Evolutionary conservation across 371 early-diverging fungal genomes (phyloP).

Genomic region (Mortierella sp.): DNA sequence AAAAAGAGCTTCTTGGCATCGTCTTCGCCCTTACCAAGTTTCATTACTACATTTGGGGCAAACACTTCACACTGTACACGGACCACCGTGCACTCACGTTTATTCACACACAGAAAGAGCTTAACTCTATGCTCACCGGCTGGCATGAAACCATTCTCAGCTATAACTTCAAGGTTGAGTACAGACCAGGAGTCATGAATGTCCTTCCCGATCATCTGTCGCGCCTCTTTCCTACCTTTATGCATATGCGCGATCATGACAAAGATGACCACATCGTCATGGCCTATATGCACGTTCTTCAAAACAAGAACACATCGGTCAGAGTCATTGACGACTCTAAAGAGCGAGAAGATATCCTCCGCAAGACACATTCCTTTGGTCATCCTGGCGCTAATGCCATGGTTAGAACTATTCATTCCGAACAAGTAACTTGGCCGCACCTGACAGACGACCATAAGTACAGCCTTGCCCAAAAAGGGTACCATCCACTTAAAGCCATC

Average conservation of each 20-base stretch:
- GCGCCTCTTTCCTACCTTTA: slow-evolving; percentile 1
- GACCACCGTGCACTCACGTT: slow-evolving; percentile 41
- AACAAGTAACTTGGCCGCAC: background rate
- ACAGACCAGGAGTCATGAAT: slow-evolving; percentile 11
- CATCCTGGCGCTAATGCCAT: background rate
- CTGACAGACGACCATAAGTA: background rate
- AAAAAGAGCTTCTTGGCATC: no score
- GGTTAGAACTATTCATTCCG: background rate
- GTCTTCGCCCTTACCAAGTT: slow-evolving; percentile 48
- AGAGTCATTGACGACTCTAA: background rate
- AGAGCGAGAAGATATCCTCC: background rate
- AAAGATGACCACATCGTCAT: background rate
- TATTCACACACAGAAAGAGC: slow-evolving; percentile 31
- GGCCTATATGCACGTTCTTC: background rate
- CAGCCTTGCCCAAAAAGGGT: background rate
- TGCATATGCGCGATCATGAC: no score
- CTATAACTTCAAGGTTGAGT: slow-evolving; percentile 30
- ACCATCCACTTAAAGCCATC: slow-evolving; percentile 29
- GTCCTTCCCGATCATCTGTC: slow-evolving; percentile 11
- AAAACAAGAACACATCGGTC: background rate
- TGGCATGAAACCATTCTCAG: slow-evolving; percentile 47
- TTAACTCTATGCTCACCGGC: slow-evolving; percentile 30
- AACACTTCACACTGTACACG: slow-evolving; percentile 33
- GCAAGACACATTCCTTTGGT: background rate
- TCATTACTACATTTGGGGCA: slow-evolving; percentile 54